Evolutionary conservation across 768 basidiomycete genomes (phyloP), one percentile per base, ranked within the genome.

Genomic region (Mrakia gelida): DNA sequence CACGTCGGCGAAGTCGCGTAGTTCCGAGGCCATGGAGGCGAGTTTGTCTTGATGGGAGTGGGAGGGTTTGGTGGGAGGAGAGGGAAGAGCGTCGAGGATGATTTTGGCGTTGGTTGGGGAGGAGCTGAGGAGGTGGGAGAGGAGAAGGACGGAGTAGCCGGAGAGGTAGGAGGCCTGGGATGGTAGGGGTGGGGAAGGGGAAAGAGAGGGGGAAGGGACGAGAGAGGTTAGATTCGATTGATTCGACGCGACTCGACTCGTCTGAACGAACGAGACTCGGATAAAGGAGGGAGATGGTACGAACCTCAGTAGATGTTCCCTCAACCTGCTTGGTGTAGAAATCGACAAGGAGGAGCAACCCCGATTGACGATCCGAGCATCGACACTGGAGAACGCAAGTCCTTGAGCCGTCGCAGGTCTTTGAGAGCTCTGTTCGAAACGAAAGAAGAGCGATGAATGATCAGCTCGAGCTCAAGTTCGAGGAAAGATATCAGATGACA

Each of bases 91-190:
- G 41, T 75, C 74, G 23, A 74, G 54, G 77, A 78, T 78, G 38
- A 78, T 26, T 30, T 23, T n/a, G 11, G 73, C 52, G 77, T 78
- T 78, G 30, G n/a, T 32, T 11, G 38, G 49, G 1, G 72, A 70
- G 8, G 32, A 49, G 41, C n/a, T n/a, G 45, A 78, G 63, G 65
- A 78, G 68, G 67, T 74, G 77, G 30, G 73, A 54, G 16, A 78
- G 73, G 28, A 78, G 72, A 2, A 78, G 45, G 59, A 70, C 49
- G 16, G 77, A 65, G 45, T 78, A 78, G 38, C 77, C 77, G 9
- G 77, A 49, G n/a, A 78, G 73, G 32, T 78, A 78, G n/a, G 73
- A 74, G 7, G 73, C 72, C 77, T 78, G 77, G 32, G 32, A 38
- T n/a, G n/a, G n/a, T n/a, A n/a, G n/a, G 16, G 38, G 13, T 6